Evolutionary conservation across 2,329 filamentous ascomycete species (phyloP).

Genomic region (Trichoderma guizhouense): DNA sequence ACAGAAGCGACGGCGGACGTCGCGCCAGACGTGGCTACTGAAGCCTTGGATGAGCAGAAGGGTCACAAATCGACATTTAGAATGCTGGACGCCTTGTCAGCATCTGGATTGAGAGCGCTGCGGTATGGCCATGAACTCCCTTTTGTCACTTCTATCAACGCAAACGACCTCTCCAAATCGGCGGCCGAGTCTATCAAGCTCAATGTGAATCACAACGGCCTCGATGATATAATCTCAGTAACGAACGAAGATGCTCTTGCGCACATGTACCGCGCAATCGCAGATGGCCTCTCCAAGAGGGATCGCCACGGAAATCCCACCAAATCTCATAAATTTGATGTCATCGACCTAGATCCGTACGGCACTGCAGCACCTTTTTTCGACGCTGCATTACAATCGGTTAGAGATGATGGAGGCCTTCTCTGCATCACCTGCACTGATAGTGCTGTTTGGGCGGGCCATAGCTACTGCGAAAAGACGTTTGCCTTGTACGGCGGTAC

Average conservation of each 20-base stretch:
- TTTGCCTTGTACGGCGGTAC: constrained; percentile 91
- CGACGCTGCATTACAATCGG: constrained; percentile 81
- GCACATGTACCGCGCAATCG: constrained; percentile 80
- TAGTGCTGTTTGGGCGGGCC: constrained; percentile 89
- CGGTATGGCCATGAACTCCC: constrained; percentile 91
- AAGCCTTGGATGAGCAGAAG: constrained; percentile 25
- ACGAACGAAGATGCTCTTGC: constrained; percentile 79
- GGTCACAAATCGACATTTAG: constrained; percentile 55
- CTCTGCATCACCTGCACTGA: constrained; percentile 97
- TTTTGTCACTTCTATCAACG: constrained; percentile 74
- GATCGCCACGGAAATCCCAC: constrained; percentile 39
- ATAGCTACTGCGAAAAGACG: constrained; percentile 90
- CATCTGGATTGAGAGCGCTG: constrained; percentile 84
- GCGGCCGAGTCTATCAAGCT: constrained; percentile 77
- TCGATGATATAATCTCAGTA: constrained; percentile 67
- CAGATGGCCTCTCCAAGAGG: constrained; percentile 46
- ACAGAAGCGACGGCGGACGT: neutral
- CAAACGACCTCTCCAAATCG: constrained; percentile 80
- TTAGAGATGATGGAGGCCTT: constrained; percentile 80
- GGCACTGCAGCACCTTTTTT: constrained; percentile 91
- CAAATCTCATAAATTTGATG: constrained; percentile 67
- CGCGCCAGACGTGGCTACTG: constrained; percentile 15
- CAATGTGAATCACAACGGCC: constrained; percentile 80
- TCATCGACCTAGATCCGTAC: constrained; percentile 95
- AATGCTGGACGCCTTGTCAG: constrained; percentile 93